phyloP scores from a whole-genome alignment of 1,139 yeast genomes.

The Nakaseomyces nivariensis region DNA sequence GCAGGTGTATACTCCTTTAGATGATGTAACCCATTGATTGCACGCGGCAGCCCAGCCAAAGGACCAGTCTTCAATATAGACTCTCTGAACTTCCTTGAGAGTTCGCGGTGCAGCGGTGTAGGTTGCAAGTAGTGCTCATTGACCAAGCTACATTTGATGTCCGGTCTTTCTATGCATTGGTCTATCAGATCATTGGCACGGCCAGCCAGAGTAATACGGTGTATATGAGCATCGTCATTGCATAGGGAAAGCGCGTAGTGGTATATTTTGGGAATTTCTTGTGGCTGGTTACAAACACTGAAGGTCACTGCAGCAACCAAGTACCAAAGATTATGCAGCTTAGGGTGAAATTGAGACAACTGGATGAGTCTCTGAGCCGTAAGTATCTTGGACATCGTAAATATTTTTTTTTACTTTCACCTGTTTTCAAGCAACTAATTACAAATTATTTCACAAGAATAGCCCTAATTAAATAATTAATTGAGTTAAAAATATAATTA shows the following conservation, averaged over 20 bases:
- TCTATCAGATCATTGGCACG: constrained; percentile 14
- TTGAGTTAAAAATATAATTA: too few species aligned
- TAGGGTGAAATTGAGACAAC: constrained; percentile 41
- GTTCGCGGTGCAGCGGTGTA: constrained; percentile 16
- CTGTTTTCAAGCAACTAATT: too few species aligned
- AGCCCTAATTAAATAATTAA: too few species aligned
- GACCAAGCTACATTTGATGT: constrained; percentile 7
- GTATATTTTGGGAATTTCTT: constrained; percentile 65
- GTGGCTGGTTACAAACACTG: constrained; percentile 72
- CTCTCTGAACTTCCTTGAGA: constrained; percentile 59
- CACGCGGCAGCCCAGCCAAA: constrained; percentile 69
- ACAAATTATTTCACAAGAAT: too few species aligned
- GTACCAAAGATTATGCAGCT: constrained; percentile 57
- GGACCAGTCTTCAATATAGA: constrained; percentile 68
- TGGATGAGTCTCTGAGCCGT: constrained; percentile 55
- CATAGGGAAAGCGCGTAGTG: constrained; percentile 60
- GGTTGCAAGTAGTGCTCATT: constrained; percentile 19
- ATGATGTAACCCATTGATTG: constrained; percentile 65
- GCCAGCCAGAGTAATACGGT: constrained; percentile 14
- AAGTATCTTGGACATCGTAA: constrained; percentile 24
- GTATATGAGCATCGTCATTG: constrained; percentile 22
- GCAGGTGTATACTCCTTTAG: constrained; percentile 58
- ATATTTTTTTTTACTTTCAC: background rate
- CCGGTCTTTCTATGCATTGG: constrained; percentile 7
- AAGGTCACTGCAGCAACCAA: constrained; percentile 71